Evolutionary conservation across 192 early-diverging fungal species (phyloP).

Genomic region (Haplosporangium gracile): DNA sequence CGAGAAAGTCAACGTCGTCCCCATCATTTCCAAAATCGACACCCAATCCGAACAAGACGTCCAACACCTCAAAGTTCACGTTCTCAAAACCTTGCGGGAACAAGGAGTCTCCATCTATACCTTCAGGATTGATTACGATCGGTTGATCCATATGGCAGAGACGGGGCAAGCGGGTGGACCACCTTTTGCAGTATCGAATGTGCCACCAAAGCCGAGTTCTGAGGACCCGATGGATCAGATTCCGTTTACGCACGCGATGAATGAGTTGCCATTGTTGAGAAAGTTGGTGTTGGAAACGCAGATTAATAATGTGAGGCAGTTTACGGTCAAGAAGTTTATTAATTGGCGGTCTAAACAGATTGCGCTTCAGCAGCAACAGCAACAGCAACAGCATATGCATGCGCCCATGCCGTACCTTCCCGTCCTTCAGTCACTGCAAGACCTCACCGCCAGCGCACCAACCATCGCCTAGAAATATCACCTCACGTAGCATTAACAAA

Average conservation of each 20-base stretch:
- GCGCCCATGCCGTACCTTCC: not conserved
- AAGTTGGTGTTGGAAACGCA: slow-evolving; percentile 67
- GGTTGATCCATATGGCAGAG: slow-evolving; percentile 61
- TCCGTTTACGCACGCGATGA: slow-evolving; percentile 25
- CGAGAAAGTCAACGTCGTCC: slow-evolving; percentile 71
- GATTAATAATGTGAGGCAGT: slow-evolving; percentile 64
- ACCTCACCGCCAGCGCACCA: not conserved
- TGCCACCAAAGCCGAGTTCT: slow-evolving; percentile 8
- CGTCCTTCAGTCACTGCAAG: not conserved
- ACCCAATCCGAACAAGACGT: slow-evolving; percentile 63
- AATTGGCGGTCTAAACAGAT: slow-evolving; percentile 61
- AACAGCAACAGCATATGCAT: slow-evolving; percentile 17
- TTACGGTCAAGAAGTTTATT: slow-evolving; percentile 71
- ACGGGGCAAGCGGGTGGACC: slow-evolving; percentile 61
- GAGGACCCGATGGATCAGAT: slow-evolving; percentile 28
- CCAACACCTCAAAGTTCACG: slow-evolving; percentile 63
- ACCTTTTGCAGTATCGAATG: slow-evolving; percentile 65
- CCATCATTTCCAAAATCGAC: slow-evolving; percentile 76
- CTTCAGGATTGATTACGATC: slow-evolving; percentile 65
- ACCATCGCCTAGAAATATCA: not conserved
- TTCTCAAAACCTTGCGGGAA: slow-evolving; percentile 64
- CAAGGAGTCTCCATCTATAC: slow-evolving; percentile 71
- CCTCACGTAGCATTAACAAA: not conserved
- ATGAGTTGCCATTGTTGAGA: slow-evolving; percentile 63
- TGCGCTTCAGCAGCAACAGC: slow-evolving; percentile 31